Evolutionary conservation across 331 rosid genomes (phyloP).

Genomic region (Ulmus americana): DNA sequence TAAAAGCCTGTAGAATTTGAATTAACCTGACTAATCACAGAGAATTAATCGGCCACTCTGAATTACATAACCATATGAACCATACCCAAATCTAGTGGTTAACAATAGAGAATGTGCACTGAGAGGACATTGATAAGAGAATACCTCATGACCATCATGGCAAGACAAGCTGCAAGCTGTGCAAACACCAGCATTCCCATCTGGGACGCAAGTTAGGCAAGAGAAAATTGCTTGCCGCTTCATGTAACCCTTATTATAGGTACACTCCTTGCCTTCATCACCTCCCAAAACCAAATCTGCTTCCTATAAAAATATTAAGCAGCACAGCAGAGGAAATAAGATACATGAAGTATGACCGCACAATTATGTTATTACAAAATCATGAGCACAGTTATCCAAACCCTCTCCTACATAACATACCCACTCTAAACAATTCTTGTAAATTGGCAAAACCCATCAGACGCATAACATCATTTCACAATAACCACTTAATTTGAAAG

Average conservation of each 20-base stretch:
- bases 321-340: not conserved
- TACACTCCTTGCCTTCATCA: conserved; percentile 95
- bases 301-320: conserved; percentile 37
- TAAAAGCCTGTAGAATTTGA: not conserved
- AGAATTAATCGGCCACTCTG: not conserved
- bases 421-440: not conserved
- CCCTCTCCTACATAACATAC: no score
- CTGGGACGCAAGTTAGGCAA: conserved; percentile 90
- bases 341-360: not conserved
- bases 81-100: not conserved
- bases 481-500: not conserved
- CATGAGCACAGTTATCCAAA: not conserved
- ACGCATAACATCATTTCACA: not conserved
- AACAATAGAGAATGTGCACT: not conserved
- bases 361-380: not conserved
- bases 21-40: not conserved
- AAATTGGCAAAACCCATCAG: not conserved
- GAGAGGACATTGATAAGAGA: conserved; percentile 1
- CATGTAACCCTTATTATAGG: conserved; percentile 83
- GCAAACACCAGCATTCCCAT: conserved; percentile 97
- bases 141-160: conserved; percentile 97
- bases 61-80: not conserved
- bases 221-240: conserved; percentile 97
- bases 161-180: conserved; percentile 96
- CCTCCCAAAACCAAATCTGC: conserved; percentile 96